Evolutionary conservation across 371 early-diverging fungal genomes (phyloP), one percentile per base, ranked within the genome.

Genomic region (Batrachochytrium dendrobatidis): DNA sequence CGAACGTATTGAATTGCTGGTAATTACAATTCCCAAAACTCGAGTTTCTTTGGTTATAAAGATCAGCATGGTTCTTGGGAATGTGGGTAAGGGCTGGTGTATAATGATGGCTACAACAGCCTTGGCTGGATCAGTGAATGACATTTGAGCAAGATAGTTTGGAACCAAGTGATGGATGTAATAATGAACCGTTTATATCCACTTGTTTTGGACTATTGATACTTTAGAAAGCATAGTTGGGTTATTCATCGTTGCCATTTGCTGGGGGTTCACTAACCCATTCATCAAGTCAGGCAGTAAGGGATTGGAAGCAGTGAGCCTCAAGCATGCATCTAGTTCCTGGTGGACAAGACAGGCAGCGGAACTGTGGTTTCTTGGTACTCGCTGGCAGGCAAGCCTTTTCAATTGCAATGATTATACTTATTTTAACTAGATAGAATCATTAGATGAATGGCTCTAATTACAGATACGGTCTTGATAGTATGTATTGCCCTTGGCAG

Each of bases 181-280:
- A 35, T 25, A 3, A 43, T 12, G 6, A 22, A 29, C 39, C 8
- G 7, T 22, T 58, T 34, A 56, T 10, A 31, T 35, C 17, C 53
- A 31, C 39, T 3, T 46, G 58, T 35, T 20, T 24, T 28, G 22
- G 15, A n/a, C n/a, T n/a, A n/a, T n/a, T n/a, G n/a, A n/a, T n/a
- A n/a, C n/a, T n/a, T n/a, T 25, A 74, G 72, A 72, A 44, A 73
- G 62, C 24, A 60, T 68, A 56, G 51, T 75, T 2, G 82, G 82
- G 0, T 79, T 83, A 59, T 39, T 80, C 4, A 53, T 72, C 70
- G 91, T 91, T 18, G 91, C 93, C 1, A 65, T 91, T 8, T 92
- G 91, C 66, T 95, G 96, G 96, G 96, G 96, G 7, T 83, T 87
- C 46, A 94, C 96, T 8, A 95, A 95, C 65, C 95, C 94, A 0